Evolutionary conservation across 2,329 filamentous ascomycete genomes (phyloP), one percentile per base, ranked within the genome.

Genomic region (Cladophialophora bantiana): DNA sequence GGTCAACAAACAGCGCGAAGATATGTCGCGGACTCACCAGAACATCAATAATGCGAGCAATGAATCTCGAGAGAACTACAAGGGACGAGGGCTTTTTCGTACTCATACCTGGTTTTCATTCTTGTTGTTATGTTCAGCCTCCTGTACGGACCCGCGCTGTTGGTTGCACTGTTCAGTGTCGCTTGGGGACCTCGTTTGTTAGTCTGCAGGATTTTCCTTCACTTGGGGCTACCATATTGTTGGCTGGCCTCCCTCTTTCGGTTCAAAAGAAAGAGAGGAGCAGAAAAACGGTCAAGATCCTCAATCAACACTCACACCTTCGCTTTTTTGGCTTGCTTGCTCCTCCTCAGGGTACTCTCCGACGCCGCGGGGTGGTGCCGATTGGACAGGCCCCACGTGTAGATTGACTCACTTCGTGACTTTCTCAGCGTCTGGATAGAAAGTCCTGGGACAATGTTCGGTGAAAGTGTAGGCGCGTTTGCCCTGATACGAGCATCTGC

Each of bases 221-320:
- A 18, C 55, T 57, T 40, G 40, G 55, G 35, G 55, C 55, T 36
- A 42, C 55, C 34, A 57, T 31, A 10, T 20, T 57, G 55, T 57
- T 36, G 32, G 31, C 55, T 55, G 31, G 26, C 7, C 52, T 20
- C 26, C 6, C 4, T 7, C 12, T 20, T 20, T 35, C n/a, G 10
- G 26, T 2, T 34, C 32, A n/a, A 54, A 2, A 35, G 13, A 36
- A n/a, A 32, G 13, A 34, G 34, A 9, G 7, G 15, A 6, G 4
- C 34, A 34, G 52, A 36, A 34, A 26, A 34, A 36, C 52, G 31
- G 52, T n/a, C 31, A 55, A 55, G 55, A 42, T 26, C 18, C 36
- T 36, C 32, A 7, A 20, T 57, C 55, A 20, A 57, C 55, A 57
- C 55, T 55, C 55, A 35, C 55, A 40, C 55, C 55, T 34, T 57